These are phyloP conservation scores for Coprinopsis cinerea DNA, from an alignment of 768 basidiomycete genomes.

Conservation along the genomic window DNA sequence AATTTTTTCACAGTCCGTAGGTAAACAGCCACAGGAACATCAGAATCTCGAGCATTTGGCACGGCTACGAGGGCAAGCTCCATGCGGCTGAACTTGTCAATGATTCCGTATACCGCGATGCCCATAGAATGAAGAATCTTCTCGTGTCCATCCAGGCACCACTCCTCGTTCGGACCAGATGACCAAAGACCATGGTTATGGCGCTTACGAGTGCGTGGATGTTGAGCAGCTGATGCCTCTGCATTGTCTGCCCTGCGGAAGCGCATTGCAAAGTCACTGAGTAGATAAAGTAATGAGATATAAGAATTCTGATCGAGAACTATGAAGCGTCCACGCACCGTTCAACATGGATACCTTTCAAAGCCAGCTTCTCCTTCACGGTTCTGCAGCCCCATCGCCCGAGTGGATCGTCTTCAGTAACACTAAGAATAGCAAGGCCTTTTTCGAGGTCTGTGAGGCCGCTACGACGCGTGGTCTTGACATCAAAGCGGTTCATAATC, in stretches of 20 bases:
- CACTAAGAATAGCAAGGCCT: conserved; percentile 9
- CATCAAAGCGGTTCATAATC: conserved; percentile 4
- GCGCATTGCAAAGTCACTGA: conserved; percentile 12
- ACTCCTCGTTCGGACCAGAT: conserved; percentile 25
- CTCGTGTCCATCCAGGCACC: conserved; percentile 25
- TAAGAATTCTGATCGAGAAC: background rate
- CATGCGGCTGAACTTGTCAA: conserved; percentile 19
- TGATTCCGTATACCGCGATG: conserved; percentile 20
- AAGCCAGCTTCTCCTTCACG: conserved; percentile 13
- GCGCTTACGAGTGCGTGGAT: conserved; percentile 16
- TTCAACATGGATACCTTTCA: conserved; percentile 10
- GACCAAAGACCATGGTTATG: conserved; percentile 19
- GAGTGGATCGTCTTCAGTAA: conserved; percentile 13
- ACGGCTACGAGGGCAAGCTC: conserved; percentile 18
- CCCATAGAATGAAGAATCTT: conserved; percentile 22
- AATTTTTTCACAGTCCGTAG: conserved; percentile 10
- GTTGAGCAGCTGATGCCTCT: conserved; percentile 6
- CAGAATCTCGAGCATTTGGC: conserved; percentile 15
- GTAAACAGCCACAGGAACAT: conserved; percentile 15
- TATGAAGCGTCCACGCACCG: conserved; percentile 4
- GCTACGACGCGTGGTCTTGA: conserved; percentile 10
- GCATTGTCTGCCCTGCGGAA: conserved; percentile 11
- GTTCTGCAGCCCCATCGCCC: conserved; percentile 10
- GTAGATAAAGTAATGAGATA: background rate
- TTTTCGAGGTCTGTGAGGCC: conserved; percentile 4